A percentile compares a stretch with the other conserved stretches of the same genome.
Evolutionary conservation across 768 basidiomycete species (phyloP).

Genomic region (Lactarius hengduanensis): DNA sequence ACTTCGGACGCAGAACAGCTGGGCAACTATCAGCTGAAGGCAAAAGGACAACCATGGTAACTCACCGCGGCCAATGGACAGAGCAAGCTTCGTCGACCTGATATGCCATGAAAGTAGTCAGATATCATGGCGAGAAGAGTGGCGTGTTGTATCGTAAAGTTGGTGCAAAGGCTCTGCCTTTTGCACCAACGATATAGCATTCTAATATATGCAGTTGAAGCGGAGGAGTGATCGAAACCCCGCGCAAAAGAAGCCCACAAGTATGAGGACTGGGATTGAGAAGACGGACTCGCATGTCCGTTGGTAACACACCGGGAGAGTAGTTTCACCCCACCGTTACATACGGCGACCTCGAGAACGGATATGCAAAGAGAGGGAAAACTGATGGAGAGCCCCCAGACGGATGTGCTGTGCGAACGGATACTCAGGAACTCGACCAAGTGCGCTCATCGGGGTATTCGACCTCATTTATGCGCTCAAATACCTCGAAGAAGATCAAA

Average conservation of each 20-base stretch:
- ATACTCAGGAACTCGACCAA: background rate
- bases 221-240: too few relatives aligned
- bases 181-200: background rate
- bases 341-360: background rate
- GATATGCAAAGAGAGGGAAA: background rate
- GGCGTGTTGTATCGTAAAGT: background rate
- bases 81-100: constrained; percentile 67
- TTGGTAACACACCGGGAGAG: background rate
- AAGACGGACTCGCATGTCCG: too few relatives aligned
- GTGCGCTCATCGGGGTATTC: background rate
- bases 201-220: too few relatives aligned
- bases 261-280: background rate
- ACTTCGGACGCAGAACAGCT: constrained; percentile 77
- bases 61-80: constrained; percentile 85
- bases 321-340: background rate
- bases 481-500: background rate
- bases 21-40: constrained; percentile 7
- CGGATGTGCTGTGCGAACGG: background rate
- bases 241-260: background rate
- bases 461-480: background rate
- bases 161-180: too few relatives aligned
- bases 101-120: background rate
- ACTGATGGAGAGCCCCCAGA: too few relatives aligned
- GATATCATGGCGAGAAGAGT: background rate
- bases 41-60: constrained; percentile 18